phyloP scores from a whole-genome alignment of 108 stramenopile genomes.

The Cylindrotheca closterium region DNA sequence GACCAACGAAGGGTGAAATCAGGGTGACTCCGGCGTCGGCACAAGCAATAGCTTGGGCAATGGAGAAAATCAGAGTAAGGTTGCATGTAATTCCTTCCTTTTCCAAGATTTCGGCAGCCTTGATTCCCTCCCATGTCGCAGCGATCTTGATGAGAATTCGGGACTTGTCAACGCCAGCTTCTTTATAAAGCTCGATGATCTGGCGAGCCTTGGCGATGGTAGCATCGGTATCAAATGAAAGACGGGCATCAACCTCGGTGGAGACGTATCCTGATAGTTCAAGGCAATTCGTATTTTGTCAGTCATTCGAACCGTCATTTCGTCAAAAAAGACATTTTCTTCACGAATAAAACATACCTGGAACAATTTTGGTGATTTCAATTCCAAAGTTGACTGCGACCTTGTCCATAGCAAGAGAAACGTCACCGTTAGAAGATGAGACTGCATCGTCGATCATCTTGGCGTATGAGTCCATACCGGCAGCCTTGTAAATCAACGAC shows the following conservation, averaged over 20 bases:
- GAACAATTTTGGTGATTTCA: constrained; percentile 97
- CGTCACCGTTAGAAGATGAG: constrained; percentile 77
- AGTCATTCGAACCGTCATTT: too few relatives aligned
- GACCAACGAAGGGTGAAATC: constrained; percentile 98
- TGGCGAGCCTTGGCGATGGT: constrained; percentile 93
- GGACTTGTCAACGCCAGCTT: constrained; percentile 88
- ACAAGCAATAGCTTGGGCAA: constrained; percentile 96
- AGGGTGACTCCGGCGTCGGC: constrained; percentile 96
- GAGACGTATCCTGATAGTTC: constrained; percentile 99
- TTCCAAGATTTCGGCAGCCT: constrained; percentile 93
- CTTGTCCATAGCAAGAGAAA: constrained; percentile 86
- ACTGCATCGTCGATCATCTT: constrained; percentile 85
- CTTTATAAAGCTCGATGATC: constrained; percentile 92
- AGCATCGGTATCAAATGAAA: constrained; percentile 96
- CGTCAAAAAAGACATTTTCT: too few relatives aligned
- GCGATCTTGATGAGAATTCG: constrained; percentile 95
- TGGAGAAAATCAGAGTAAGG: constrained; percentile 94
- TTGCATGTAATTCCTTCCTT: constrained; percentile 98
- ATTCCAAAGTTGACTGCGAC: constrained; percentile 96
- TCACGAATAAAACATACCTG: too few relatives aligned
- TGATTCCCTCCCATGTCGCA: constrained; percentile 96
- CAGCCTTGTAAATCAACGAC: constrained; percentile 95
- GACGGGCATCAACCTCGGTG: constrained; percentile 98
- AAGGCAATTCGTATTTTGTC: too few relatives aligned
- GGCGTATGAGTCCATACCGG: constrained; percentile 69